Evolutionary conservation across 2,329 filamentous ascomycete species (phyloP), one percentile per base, ranked within the genome.

Genomic region (Fusarium decemcellulare): DNA sequence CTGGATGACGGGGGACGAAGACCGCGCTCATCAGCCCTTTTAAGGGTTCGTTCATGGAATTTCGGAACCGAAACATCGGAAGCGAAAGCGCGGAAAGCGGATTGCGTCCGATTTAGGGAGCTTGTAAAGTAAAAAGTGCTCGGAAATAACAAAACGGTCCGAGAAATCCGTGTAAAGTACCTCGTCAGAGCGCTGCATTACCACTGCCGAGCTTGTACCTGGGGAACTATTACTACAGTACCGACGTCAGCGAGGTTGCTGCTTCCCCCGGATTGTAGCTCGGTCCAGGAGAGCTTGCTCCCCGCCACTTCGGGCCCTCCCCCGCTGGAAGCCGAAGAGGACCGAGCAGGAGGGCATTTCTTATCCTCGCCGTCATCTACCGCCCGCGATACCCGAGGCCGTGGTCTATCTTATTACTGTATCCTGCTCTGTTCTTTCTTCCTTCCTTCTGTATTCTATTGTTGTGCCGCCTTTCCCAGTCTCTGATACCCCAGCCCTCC

Each of bases 301-400:
- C 57, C 72, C 71, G 65, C 72, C 72, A 74, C 72, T 57, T 73
- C 63, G 68, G 72, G 65, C 64, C 48, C 60, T 53, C 65, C 74
- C 76, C 76, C 77, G 71, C 74, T 72, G 72, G 76, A 80, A 81
- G 79, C 80, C 80, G 80, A 81, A 72, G 76, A 73, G 74, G 74
- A 73, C 79, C 80, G 80, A 79, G 68, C 63, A 23, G 56, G 55
- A 66, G 66, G 60, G 59, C 48, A 50, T 54, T 54, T 56, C 37
- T 52, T n/a, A 29, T 52, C 34, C 23, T 52, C 27, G 34, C 50
- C 34, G 10, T 14, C 50, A 52, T 40, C 36, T 29, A 12, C n/a
- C 50, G 27, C 50, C 37, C 64, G 42, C 58, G 59, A 63, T 70
- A 73, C 63, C 72, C 72, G 72, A 73, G 68, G 62, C 63, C 59